Evolutionary conservation across 2,329 filamentous ascomycete genomes (phyloP), one percentile per base, ranked within the genome.

Genomic region (Tympanopsis confertula): DNA sequence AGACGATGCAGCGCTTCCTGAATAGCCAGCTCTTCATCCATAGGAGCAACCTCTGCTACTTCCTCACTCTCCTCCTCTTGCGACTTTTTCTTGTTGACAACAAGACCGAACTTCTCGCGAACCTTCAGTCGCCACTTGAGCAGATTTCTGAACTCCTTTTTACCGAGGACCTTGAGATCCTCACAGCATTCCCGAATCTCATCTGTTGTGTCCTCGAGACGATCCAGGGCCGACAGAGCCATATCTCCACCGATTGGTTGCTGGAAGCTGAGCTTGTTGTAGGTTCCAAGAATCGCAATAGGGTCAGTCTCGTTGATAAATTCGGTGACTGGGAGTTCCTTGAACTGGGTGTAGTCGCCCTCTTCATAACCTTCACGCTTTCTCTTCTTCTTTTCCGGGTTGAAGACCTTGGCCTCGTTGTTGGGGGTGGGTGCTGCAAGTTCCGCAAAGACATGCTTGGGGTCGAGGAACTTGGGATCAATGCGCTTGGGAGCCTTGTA

Each of bases 351-450:
- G 58, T 82, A 94, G 47, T 98, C 87, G 24, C 86, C 89, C 59
- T 98, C 91, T 47, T 96, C 89, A 47, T 98, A 98, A 69, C 91
- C 91, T 33, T 94, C 89, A 67, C 91, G 73, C 74, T 95, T 96
- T 41, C 91, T 71, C 75, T 95, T 98, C 71, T 96, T 98, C 54
- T 86, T 70, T 55, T 98, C 91, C 0, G 91, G 91, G 47, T 98
- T 95, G 68, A 89, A 98, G 2, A 98, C 91, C 57, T 94, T 94
- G 28, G 91, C 91, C 57, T 98, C 91, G 48, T 96, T 93, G 59
- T 96, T 98, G 2, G 87, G 86, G 0, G 81, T 82, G 2, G 84
- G 77, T 40, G 83, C 85, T 20, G 82, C 68, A n/a, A 95, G 66
- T 57, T 98, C 91, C 20, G 88, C 88, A 52, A 98, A 98, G 20